Evolutionary conservation across 1,139 yeast genomes (phyloP), one percentile per base, ranked within the genome.

Genomic region (Zygosaccharomyces pseudobailii): DNA sequence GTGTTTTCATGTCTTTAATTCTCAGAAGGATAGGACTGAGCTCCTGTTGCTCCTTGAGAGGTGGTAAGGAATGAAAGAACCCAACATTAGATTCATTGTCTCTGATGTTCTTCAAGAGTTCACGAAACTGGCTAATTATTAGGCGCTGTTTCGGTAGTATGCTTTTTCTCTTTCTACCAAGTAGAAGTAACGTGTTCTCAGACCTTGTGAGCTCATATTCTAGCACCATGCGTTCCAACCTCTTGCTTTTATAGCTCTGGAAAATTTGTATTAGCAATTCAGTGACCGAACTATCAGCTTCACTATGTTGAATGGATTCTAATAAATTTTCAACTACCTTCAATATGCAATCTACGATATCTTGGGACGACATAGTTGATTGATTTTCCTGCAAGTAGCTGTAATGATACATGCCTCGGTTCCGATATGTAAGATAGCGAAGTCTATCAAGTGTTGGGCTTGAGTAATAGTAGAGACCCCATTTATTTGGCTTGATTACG

Each of bases 341-440:
- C 21, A 71, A 47, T 17, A 74, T 59, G 13, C 65, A 55, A 5
- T 66, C 68, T 20, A 67, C 67, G n/a, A 64, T 40, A 17, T 58
- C 62, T 6, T 52, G 51, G 1, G 61, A 43, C 2, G 53, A 54
- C 55, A 59, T 32, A 3, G 44, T 27, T 8, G 47, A 43, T 40
- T 51, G 49, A 22, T 55, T 52, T 8, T 58, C 56, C 8, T 55
- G 49, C 17, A 81, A 65, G 45, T 80, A 78, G 30, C 78, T 76
- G 48, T 85, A 74, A 52, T 82, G 78, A 34, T 87, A 72, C 53
- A 87, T 74, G 0, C 96, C 96, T 49, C 95, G 71, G 62, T 92
- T 92, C 54, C 96, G 75, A 63, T 82, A 82, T 0, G 86, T 85
- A 55, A 90, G 71, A 61, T 87, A 89, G 46, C 95, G 75, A 39